Conservation (phyloP, 2,329 filamentous ascomycete genomes). For the Aspergillus luchuensis region DNA sequence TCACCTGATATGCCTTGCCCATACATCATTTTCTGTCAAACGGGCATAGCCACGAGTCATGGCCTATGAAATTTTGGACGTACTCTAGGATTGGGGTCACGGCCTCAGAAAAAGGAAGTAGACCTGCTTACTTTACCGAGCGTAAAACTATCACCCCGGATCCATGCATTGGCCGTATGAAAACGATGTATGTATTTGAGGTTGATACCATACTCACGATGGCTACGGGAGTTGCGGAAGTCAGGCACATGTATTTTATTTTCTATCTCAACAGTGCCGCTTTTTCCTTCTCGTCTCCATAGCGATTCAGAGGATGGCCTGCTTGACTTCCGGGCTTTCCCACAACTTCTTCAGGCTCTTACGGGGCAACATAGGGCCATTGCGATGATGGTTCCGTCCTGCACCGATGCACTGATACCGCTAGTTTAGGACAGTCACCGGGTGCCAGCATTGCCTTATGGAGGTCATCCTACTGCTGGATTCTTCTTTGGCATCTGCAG, state of each 20-base stretch:
- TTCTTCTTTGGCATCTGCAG: slow-evolving; percentile 20
- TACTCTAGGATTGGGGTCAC: background rate
- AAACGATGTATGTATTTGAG: no score
- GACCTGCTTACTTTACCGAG: background rate
- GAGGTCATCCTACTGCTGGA: background rate
- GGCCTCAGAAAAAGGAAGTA: background rate
- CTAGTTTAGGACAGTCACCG: slow-evolving; percentile 1
- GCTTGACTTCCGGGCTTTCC: background rate
- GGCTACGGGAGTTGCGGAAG: background rate
- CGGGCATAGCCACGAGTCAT: background rate
- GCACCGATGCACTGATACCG: background rate
- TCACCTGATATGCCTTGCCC: slow-evolving; percentile 3
- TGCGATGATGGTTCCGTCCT: background rate
- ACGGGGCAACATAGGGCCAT: background rate
- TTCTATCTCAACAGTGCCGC: background rate
- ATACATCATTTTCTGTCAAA: background rate
- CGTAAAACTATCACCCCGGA: background rate
- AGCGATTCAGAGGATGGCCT: background rate
- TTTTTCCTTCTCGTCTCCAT: background rate
- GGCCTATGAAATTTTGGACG: background rate
- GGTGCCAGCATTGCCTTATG: background rate
- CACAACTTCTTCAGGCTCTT: background rate
- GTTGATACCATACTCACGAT: background rate
- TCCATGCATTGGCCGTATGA: background rate
- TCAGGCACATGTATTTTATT: background rate